Conservation (phyloP, 129 eudicot species). For the Heracleum sosnowskyi region DNA sequence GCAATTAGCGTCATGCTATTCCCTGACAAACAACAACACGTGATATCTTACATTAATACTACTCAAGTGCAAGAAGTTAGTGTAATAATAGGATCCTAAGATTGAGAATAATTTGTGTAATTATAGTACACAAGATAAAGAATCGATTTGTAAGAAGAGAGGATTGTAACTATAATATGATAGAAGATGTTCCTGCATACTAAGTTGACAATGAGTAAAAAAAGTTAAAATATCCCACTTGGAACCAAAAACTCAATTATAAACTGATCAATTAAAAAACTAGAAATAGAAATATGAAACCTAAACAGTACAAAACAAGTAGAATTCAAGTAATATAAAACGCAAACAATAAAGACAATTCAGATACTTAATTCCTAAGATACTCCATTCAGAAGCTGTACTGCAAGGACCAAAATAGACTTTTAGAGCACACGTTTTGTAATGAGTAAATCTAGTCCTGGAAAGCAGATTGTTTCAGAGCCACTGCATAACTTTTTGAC, state of each 20-base stretch:
- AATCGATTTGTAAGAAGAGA: neutral
- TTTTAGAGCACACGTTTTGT: neutral
- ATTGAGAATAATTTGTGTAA: no score
- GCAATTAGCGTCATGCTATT: no score
- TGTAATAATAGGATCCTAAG: neutral
- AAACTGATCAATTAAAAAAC: neutral
- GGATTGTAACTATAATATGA: neutral
- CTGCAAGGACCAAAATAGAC: neutral
- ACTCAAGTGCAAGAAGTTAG: neutral
- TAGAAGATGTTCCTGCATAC: neutral
- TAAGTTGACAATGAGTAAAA: neutral
- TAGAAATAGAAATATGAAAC: neutral
- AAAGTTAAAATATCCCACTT: neutral
- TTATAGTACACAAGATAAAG: neutral
- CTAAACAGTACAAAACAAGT: neutral
- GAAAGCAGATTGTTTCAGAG: neutral
- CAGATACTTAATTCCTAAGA: neutral
- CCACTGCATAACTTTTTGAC: neutral
- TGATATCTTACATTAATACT: neutral
- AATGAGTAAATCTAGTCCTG: neutral
- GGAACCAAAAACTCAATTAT: neutral
- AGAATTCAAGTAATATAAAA: neutral
- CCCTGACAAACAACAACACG: neutral
- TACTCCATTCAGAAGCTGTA: neutral
- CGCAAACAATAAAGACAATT: neutral